Conservation (phyloP, 768 basidiomycete species). For the Lactarius tabidus region DNA sequence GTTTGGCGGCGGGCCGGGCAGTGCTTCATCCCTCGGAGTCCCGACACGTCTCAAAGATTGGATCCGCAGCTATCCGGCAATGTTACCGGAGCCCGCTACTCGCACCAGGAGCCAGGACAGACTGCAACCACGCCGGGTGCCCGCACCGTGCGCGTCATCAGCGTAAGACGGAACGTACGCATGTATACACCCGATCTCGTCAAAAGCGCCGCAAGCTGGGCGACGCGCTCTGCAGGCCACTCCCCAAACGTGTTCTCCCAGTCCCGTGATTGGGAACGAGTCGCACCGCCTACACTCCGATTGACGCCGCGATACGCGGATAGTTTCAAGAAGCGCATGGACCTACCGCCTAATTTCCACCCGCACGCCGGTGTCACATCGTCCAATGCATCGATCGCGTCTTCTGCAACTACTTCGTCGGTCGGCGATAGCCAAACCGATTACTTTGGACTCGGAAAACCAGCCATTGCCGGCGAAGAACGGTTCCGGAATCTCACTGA, state of each 20-base stretch:
- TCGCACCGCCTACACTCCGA: conserved; percentile 58
- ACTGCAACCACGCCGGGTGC: conserved; percentile 72
- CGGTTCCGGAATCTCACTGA: conserved; percentile 80
- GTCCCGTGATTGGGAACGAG: conserved; percentile 75
- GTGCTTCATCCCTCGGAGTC: conserved; percentile 55
- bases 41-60: conserved; percentile 87
- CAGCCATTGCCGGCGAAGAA: conserved; percentile 49
- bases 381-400: conserved; percentile 32
- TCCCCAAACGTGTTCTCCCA: conserved; percentile 46
- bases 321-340: conserved; percentile 71
- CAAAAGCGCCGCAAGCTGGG: conserved; percentile 54
- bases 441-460: conserved; percentile 31
- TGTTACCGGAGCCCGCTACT: conserved; percentile 48
- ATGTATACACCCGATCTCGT: conserved; percentile 88
- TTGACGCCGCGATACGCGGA: conserved; percentile 69
- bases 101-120: conserved; percentile 49
- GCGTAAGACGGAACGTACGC: conserved; percentile 75
- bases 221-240: conserved; percentile 33
- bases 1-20: conserved; percentile 42
- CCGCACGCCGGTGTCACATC: conserved; percentile 40
- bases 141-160: conserved; percentile 70
- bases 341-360: conserved; percentile 55
- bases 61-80: conserved; percentile 85
- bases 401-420: conserved; percentile 27
- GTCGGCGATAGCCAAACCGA: conserved; percentile 25